phyloP scores from a whole-genome alignment of 139 green algal species.

The Tetraselmis chui region DNA sequence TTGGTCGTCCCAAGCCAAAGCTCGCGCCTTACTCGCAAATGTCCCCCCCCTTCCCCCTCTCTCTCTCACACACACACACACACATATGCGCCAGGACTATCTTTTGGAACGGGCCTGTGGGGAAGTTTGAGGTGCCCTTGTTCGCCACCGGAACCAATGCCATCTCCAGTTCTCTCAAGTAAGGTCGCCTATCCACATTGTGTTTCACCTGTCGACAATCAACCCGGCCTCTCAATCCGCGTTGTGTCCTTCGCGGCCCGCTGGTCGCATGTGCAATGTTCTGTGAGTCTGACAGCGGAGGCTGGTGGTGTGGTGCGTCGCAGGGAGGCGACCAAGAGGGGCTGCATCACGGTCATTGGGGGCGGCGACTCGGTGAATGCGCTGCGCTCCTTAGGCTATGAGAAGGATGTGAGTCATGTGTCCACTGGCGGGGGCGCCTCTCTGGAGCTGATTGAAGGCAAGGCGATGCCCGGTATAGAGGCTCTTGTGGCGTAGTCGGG shows the following conservation, averaged over 20 bases:
- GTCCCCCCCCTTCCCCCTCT: too few relatives aligned
- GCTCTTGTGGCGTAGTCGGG: too few relatives aligned
- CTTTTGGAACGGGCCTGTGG: conserved; percentile 58
- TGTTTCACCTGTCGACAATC: too few relatives aligned
- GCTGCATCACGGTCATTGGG: conserved; percentile 4
- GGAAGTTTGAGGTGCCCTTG: conserved; percentile 28
- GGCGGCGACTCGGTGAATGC: conserved; percentile 32
- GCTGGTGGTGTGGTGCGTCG: too few relatives aligned
- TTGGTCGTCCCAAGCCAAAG: too few relatives aligned
- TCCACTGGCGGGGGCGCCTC: conserved; percentile 43
- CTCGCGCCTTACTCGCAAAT: too few relatives aligned
- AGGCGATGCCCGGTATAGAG: conserved; percentile 33
- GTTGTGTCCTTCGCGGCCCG: too few relatives aligned
- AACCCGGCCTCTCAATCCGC: too few relatives aligned
- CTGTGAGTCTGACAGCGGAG: too few relatives aligned
- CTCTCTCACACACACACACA: too few relatives aligned
- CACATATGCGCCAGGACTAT: too few relatives aligned
- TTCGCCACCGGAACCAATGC: conserved; percentile 31
- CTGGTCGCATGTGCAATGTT: too few relatives aligned
- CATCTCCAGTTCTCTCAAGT: conserved; percentile 8
- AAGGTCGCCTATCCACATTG: neutral
- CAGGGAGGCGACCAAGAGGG: neutral
- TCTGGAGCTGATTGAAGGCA: conserved; percentile 41
- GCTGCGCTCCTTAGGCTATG: conserved; percentile 11
- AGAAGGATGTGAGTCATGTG: conserved; percentile 24